Evolutionary conservation across 441 rosid species (phyloP), one percentile per base, ranked within the genome.

Genomic region (Lepidium campestre): DNA sequence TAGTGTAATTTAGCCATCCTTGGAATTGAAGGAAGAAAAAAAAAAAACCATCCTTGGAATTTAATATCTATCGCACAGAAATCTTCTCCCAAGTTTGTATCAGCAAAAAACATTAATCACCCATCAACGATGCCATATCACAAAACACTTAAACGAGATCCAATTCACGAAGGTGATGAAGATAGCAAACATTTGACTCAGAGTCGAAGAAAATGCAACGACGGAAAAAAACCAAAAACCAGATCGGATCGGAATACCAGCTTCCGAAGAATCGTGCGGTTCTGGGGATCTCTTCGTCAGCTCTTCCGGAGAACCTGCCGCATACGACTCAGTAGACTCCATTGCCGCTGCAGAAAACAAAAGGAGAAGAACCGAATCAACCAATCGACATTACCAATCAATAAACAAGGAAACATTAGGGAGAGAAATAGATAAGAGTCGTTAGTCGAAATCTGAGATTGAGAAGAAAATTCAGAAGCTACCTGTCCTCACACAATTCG

Each of bases 261-360:
- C 78, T 77, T 83, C 73, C 3, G 90, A 89, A 40, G 94, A 82
- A 71, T 85, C 77, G 6, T 82, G 88, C 78, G 75, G 89, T 39
- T 87, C 87, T 18, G 86, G 83, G 70, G 97, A 83, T 81, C 96
- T 78, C 77, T 82, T 77, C 49, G 78, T 77, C 22, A 57, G 81
- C 44, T 77, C 83, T 82, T 88, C 98, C 23, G 98, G 91, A 19
- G 93, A 87, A 34, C 88, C 86, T 25, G 85, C 78, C 71, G 85
- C 90, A 48, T 95, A 91, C 49, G 93, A 86, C 75, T 93, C 99
- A 29, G 90, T 91, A 45, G 96, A 89, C 71, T 89, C 99, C 99
- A 93, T 93, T 77, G 62, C 54, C 35, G 42, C 65, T 39, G 37
- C 29, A 39, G 39, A 62, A 48, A 46, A 46, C 36, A 54, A 25